phyloP scores from a whole-genome alignment of 306 rosid species.

The Cyamopsis tetragonoloba region DNA sequence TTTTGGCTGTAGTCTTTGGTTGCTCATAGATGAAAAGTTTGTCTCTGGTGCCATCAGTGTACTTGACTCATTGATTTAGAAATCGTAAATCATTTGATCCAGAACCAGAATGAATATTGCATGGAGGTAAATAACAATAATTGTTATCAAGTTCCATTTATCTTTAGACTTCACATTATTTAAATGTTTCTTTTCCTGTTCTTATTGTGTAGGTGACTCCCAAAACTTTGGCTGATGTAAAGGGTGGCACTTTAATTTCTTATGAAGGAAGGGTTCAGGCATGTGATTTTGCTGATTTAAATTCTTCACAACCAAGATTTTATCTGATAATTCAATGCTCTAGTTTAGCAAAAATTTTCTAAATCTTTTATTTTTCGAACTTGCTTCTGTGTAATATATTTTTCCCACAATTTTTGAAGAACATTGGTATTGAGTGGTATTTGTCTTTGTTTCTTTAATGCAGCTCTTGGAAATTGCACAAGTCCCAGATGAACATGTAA shows the following conservation, averaged over 20 bases:
- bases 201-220: slow-evolving; percentile 30
- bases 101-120: slow-evolving; percentile 84
- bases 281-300: slow-evolving; percentile 18
- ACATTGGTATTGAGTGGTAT: background rate
- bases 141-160: background rate
- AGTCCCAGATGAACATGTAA: slow-evolving; percentile 91
- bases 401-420: background rate
- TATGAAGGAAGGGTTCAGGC: slow-evolving; percentile 67
- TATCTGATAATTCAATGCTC: slow-evolving; percentile 2
- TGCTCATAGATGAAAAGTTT: slow-evolving; percentile 12
- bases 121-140: slow-evolving; percentile 68
- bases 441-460: slow-evolving; percentile 35
- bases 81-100: slow-evolving; percentile 41
- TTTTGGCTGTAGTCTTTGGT: background rate
- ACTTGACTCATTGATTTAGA: slow-evolving; percentile 66
- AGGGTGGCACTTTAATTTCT: slow-evolving; percentile 97
- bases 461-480: slow-evolving; percentile 99
- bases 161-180: slow-evolving; percentile 6
- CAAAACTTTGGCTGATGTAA: slow-evolving; percentile 96
- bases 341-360: background rate
- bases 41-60: slow-evolving; percentile 30
- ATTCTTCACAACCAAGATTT: slow-evolving; percentile 7
- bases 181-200: background rate
- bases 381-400: slow-evolving; percentile 8
- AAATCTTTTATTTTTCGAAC: background rate